Evolutionary conservation across 208 protist species (phyloP), one percentile per base, ranked within the genome.

Genomic region (Leishmania lainsoni): DNA sequence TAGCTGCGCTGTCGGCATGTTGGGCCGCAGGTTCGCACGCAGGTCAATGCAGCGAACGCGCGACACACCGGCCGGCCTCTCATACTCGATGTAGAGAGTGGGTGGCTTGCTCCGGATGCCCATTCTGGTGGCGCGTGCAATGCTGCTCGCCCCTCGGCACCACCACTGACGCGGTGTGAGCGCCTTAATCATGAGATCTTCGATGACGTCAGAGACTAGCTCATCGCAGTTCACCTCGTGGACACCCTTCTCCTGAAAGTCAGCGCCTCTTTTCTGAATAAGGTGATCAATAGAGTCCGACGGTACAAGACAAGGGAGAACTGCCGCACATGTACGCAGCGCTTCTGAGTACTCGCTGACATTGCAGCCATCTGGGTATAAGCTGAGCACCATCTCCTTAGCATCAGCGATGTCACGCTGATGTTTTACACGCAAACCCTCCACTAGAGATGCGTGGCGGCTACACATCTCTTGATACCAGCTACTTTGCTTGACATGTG

Each of bases 341-440:
- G 89, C 86, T 48, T 96, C 92, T 26, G 87, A 86, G 68, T 91
- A 94, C 42, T 94, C 91, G 71, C 89, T 92, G 54, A 91, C 71
- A 58, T 69, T 82, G 77, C 94, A 96, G 0, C 93, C 94, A 3
- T 81, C 76, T 1, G 94, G 89, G 83, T 96, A 97, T 35, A 97
- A 73, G 69, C 85, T 87, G 20, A 75, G 73, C n/a, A 93, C 86
- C 12, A 96, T 49, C 9, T 90, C 91, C 26, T 72, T 56, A 8
- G 85, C 81, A 70, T 97, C 94, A 35, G 82, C 71, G 42, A 95
- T 76, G 39, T 84, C 80, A 17, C 35, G 52, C 14, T 56, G 1
- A 63, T 91, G 87, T 45, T 75, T 72, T 3, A 77, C 78, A 17
- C 52, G 78, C 48, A 94, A 10, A 0, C 58, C 59, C 14, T 76